Evolutionary conservation across 1,139 yeast genomes (phyloP), one percentile per base, ranked within the genome.

Genomic region (Zygosaccharomyces pseudobailii): DNA sequence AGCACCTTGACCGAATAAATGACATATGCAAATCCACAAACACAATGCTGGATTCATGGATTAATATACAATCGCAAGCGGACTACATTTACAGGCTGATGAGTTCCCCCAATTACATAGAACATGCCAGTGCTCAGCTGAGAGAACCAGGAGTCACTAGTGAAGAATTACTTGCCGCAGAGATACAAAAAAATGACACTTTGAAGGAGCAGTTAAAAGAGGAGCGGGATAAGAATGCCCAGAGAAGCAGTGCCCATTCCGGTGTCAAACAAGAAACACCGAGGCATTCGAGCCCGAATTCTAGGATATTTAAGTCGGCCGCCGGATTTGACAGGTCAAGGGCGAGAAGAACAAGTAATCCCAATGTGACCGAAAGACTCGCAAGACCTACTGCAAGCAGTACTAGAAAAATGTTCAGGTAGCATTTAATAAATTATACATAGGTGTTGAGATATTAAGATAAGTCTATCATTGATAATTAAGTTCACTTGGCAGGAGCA

Each of bases 21-120:
- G 57, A 55, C 35, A 59, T 63, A 19, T 63, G 68, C 48, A 48
- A 53, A 36, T 56, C 63, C 2, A 61, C 65, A 6, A 63, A 62
- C 45, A 43, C 51, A 20, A 56, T 63, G 31, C 49, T 64, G 24
- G 67, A 64, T 46, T 54, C 61, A 6, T 64, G 66, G 65, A 58
- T 63, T 25, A 50, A 53, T 37, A 62, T 64, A 31, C 67, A 63
- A 43, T 61, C 66, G 6, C 65, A 63, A 41, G 67, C 67, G 6
- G 62, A 64, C 13, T 59, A 62, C 35, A 52, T 62, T 10, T 52
- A 62, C 36, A 51, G 55, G 13, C 40, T 64, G 19, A 62, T 63
- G 67, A 52, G 49, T 23, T 55, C 58, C 27, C 47, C 53, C 9
- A 43, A 45, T 8, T 59, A 59, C 35, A 36, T 59, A 21, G 47